Evolutionary conservation across 176 grass and related monocot species (phyloP).

Genomic region (Bromus sterilis): DNA sequence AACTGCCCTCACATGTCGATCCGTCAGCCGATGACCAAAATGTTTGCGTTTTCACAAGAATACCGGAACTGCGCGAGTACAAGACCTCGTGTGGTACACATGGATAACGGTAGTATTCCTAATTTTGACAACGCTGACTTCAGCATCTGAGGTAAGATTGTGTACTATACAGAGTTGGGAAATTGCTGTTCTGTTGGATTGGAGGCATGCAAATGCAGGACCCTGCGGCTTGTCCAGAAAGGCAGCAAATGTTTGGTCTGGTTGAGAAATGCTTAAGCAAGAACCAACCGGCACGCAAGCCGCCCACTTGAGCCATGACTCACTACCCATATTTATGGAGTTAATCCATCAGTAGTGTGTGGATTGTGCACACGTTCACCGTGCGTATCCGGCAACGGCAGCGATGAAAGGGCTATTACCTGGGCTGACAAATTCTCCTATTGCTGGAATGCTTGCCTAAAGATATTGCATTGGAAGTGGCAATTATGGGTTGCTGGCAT

Average conservation of each 20-base stretch:
- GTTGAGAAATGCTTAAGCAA: conserved; percentile 20
- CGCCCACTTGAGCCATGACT: not conserved
- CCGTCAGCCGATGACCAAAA: not conserved
- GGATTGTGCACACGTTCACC: not conserved
- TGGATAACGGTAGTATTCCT: not conserved
- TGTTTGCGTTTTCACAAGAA: conserved; percentile 2
- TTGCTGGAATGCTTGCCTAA: no score
- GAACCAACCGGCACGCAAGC: not conserved
- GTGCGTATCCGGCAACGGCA: not conserved
- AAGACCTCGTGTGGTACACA: not conserved
- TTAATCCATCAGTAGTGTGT: not conserved
- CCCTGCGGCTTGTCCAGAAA: conserved; percentile 1
- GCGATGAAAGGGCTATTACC: not conserved
- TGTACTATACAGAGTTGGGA: not conserved
- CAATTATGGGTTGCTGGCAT: no score
- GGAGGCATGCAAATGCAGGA: conserved; percentile 12
- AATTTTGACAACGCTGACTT: not conserved
- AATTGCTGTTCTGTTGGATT: conserved; percentile 10
- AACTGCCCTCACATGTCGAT: conserved; percentile 28
- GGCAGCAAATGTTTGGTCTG: conserved; percentile 2
- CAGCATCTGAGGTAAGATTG: conserved; percentile 5
- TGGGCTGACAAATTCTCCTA: no score
- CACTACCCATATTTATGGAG: not conserved
- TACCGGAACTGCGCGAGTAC: not conserved
- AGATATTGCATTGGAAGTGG: no score